phyloP scores from a whole-genome alignment of 2,329 filamentous ascomycete species.

The Venturia effusa region DNA sequence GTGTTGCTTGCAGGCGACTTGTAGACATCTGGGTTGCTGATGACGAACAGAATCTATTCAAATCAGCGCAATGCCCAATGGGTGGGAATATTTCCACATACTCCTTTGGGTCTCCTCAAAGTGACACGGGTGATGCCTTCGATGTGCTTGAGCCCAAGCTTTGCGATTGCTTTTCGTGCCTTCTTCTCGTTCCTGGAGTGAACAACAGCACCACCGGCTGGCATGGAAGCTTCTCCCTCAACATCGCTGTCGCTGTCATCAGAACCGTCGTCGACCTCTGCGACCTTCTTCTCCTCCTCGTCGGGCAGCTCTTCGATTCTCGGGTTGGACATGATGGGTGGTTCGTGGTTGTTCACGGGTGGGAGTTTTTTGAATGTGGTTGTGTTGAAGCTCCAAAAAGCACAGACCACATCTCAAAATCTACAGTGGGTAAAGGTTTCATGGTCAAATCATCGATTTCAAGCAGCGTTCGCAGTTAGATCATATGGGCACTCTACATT shows the following conservation, averaged over 20 bases:
- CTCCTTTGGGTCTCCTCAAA: constrained; percentile 96
- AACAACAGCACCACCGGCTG: constrained; percentile 78
- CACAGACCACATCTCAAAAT: neutral
- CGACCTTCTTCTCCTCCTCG: constrained; percentile 67
- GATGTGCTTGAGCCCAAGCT: constrained; percentile 93
- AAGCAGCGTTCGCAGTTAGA: neutral
- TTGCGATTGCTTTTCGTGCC: constrained; percentile 97
- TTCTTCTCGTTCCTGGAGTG: constrained; percentile 99
- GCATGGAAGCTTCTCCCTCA: constrained; percentile 58
- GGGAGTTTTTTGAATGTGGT: neutral
- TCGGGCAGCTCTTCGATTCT: constrained; percentile 96
- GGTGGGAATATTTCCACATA: constrained; percentile 44
- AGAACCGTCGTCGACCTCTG: constrained; percentile 63
- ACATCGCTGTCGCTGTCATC: constrained; percentile 64
- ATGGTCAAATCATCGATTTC: neutral
- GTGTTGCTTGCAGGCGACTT: constrained; percentile 99
- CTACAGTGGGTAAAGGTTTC: neutral
- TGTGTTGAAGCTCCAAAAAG: neutral
- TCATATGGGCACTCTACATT: neutral
- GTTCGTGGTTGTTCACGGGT: constrained; percentile 16
- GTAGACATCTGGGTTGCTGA: constrained; percentile 99
- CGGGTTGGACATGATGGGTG: constrained; percentile 81
- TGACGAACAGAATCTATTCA: constrained; percentile 89
- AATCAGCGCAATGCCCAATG: constrained; percentile 11
- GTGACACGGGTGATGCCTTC: constrained; percentile 97